Evolutionary conservation across 192 early-diverging fungal species (phyloP).

Genomic region (Entrophospora sp.): DNA sequence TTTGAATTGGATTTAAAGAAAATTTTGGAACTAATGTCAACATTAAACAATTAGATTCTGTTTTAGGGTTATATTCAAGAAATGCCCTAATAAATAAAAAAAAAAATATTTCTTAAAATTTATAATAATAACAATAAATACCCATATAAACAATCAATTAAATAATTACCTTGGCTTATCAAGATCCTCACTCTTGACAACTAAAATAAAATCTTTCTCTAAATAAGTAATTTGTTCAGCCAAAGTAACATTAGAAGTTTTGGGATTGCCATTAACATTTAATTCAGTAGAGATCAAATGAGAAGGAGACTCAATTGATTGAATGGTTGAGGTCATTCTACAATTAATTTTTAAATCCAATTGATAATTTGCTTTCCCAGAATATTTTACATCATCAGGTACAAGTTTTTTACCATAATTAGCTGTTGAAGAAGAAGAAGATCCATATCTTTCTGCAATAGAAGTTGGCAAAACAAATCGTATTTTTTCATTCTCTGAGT

Average conservation of each 20-base stretch:
- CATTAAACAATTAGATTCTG: constrained; percentile 25
- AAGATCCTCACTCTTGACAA: constrained; percentile 26
- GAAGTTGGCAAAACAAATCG: constrained; percentile 38
- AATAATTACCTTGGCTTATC: constrained; percentile 23
- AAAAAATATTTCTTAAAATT: background rate
- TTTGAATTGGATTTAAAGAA: background rate
- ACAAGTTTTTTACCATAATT: constrained; percentile 3
- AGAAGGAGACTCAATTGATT: constrained; percentile 36
- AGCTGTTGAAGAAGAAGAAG: background rate
- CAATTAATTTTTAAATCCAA: constrained; percentile 22
- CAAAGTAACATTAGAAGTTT: constrained; percentile 15
- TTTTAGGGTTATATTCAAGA: constrained; percentile 27
- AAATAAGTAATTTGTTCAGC: constrained; percentile 19
- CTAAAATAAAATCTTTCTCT: constrained; percentile 34
- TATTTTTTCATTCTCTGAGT: constrained; percentile 35
- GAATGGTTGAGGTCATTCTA: constrained; percentile 25
- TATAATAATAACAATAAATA: background rate
- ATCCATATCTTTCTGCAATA: constrained; percentile 31
- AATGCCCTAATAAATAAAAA: constrained; percentile 18
- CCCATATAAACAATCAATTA: background rate
- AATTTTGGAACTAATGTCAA: constrained; percentile 40
- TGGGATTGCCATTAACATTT: constrained; percentile 12
- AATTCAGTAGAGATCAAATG: constrained; percentile 30
- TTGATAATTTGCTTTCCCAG: background rate
- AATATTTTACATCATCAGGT: background rate